Evolutionary conservation across 805 yeast species (phyloP), one percentile per base, ranked within the genome.

Genomic region (Ogataea saltuana): DNA sequence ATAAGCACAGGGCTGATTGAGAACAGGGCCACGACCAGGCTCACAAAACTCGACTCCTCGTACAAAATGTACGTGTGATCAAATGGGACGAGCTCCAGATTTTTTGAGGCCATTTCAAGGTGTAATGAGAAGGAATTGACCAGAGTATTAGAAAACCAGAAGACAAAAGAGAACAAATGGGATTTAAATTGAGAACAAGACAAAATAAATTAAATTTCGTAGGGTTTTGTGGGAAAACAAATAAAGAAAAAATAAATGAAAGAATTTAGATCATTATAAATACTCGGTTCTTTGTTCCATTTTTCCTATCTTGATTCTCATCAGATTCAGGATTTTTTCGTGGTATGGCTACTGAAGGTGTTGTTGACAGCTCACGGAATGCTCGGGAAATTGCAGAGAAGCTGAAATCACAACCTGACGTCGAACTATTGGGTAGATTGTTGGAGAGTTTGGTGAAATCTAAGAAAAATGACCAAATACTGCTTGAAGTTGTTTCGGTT

Each of bases 61-160:
- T 89, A 91, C 17, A 87, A 68, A 15, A 91, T 85, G 57, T 85
- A 84, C 0, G 97, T 89, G 58, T 87, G 88, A 59, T 89, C 96
- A 58, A 89, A 85, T 0, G 95, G 91, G 4, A 76, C 46, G 3
- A 59, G 47, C 10, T 28, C 19, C 27, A 25, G 22, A 44, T 11
- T 21, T 25, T 36, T 12, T 28, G 36, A 1, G 41, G 35, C 15
- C 36, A 25, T 23, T 22, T 10, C n/a, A 10, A 10, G 12, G 28
- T 12, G 6, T 6, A 25, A 25, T 11, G 28, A 25, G 6, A 25
- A 25, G 6, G 4, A 13, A 25, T 11, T 10, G 28, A 25, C 4
- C 6, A 6, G 28, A 13, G 25, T 7, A 7, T 22, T n/a, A n/a
- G n/a, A n/a, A 22, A 10, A 22, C 10, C 25, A 22, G 25, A 25